These are phyloP conservation scores for Dunaliella primolecta DNA, from an alignment of 139 green algal genomes.

Conservation along the genomic window DNA sequence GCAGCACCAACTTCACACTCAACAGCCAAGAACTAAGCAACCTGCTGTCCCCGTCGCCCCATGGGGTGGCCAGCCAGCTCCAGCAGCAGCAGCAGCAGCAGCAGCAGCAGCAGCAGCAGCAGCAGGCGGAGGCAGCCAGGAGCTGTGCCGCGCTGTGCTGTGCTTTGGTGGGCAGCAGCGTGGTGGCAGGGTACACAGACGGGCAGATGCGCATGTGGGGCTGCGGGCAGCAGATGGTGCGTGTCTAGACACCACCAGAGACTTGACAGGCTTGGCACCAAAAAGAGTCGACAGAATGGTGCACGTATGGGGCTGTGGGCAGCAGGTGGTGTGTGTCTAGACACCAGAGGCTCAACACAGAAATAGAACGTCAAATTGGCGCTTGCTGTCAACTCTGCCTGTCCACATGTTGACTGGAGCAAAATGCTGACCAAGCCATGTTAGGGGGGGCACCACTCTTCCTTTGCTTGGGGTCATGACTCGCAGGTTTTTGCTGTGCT, in stretches of 20 bases:
- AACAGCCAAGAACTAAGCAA: neutral
- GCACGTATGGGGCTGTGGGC: conserved; percentile 36
- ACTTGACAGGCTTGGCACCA: no score
- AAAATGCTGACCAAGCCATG: no score
- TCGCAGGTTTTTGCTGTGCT: no score
- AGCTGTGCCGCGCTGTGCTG: conserved; percentile 23
- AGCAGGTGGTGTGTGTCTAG: conserved; percentile 26
- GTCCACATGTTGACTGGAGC: no score
- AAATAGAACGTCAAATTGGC: conserved; percentile 36
- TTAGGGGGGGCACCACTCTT: no score
- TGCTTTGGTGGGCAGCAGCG: conserved; percentile 14
- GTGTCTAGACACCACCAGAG: conserved; percentile 35
- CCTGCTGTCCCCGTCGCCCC: neutral
- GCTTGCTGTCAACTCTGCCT: no score
- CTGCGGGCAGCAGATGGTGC: conserved; percentile 16
- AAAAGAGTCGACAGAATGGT: conserved; percentile 40
- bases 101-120: neutral
- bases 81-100: neutral
- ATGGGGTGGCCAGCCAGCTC: neutral
- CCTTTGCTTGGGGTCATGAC: no score
- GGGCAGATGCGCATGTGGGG: conserved; percentile 44
- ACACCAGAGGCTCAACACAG: no score
- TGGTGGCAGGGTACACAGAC: conserved; percentile 33
- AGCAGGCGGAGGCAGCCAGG: neutral
- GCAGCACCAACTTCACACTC: neutral